Conservation (phyloP, 164 flowering plant genomes). For the Piper longum region DNA sequence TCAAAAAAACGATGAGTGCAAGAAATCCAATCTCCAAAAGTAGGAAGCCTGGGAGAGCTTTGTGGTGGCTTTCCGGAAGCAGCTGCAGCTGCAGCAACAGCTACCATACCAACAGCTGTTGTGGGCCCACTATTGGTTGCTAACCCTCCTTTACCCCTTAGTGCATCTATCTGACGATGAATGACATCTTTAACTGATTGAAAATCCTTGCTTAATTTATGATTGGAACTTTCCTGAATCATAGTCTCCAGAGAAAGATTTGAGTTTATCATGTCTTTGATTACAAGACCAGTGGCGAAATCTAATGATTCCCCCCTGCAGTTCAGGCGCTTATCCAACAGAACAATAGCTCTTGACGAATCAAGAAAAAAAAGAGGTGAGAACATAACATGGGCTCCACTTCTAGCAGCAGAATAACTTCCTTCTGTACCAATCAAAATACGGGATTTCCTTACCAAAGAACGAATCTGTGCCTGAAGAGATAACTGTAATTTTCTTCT, state of each 20-base stretch:
- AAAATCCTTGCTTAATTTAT: constrained; percentile 39
- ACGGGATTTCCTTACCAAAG: constrained; percentile 70
- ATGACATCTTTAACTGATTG: constrained; percentile 65
- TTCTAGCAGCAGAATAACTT: constrained; percentile 48
- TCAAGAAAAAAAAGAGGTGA: constrained; percentile 75
- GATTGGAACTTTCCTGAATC: constrained; percentile 53
- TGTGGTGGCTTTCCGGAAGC: constrained; percentile 47
- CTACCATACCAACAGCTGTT: constrained; percentile 84
- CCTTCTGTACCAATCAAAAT: constrained; percentile 48
- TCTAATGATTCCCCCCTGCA: constrained; percentile 63
- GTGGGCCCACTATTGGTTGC: constrained; percentile 47
- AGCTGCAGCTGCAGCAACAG: constrained; percentile 88
- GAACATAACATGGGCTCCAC: constrained; percentile 29
- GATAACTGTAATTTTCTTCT: constrained; percentile 75
- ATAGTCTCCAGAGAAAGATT: constrained; percentile 60
- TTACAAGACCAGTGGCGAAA: constrained; percentile 39
- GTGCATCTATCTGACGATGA: constrained; percentile 50
- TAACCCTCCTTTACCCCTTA: constrained; percentile 70
- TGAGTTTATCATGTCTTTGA: constrained; percentile 54
- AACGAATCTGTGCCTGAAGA: constrained; percentile 77
- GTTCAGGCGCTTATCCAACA: constrained; percentile 43
- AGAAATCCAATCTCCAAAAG: constrained; percentile 56
- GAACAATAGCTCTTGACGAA: constrained; percentile 55
- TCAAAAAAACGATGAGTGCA: constrained; percentile 43
- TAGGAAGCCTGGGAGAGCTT: constrained; percentile 65